Conservation (phyloP, 1,284 basidiomycete genomes). For the Tilletia walkeri region DNA sequence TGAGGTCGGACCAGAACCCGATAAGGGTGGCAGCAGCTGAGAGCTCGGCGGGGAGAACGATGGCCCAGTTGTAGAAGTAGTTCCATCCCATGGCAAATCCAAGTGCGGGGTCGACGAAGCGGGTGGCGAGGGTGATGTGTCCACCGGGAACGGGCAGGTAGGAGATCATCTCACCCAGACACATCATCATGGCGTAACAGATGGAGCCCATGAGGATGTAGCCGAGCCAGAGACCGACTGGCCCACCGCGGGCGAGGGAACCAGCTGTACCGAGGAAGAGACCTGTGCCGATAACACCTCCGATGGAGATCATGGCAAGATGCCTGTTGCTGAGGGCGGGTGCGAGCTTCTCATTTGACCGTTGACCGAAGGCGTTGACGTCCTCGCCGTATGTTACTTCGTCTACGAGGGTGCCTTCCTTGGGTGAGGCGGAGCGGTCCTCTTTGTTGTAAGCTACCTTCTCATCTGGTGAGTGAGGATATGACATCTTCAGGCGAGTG, state of each 20-base stretch:
- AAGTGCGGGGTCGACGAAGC: slow-evolving; percentile 75
- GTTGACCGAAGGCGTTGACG: slow-evolving; percentile 22
- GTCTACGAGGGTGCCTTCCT: slow-evolving; percentile 7
- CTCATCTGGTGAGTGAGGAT: background rate
- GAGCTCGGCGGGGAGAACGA: slow-evolving; percentile 72
- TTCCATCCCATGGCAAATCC: slow-evolving; percentile 64
- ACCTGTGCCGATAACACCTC: slow-evolving; percentile 41
- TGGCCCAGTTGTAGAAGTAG: slow-evolving; percentile 61
- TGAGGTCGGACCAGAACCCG: slow-evolving; percentile 68
- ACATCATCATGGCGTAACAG: slow-evolving; percentile 49
- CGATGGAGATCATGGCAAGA: slow-evolving; percentile 46
- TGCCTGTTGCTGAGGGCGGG: slow-evolving; percentile 42
- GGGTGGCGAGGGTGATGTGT: slow-evolving; percentile 74
- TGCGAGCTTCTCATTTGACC: slow-evolving; percentile 39
- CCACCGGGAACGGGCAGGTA: slow-evolving; percentile 67
- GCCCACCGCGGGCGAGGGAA: slow-evolving; percentile 58
- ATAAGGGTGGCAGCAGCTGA: slow-evolving; percentile 75
- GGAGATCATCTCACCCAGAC: slow-evolving; percentile 59
- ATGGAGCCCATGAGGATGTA: slow-evolving; percentile 52
- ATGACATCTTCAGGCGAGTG: background rate
- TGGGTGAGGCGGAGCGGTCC: background rate
- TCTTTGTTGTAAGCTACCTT: background rate
- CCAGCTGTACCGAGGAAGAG: slow-evolving; percentile 73
- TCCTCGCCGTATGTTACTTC: slow-evolving; percentile 13
- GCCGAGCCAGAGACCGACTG: slow-evolving; percentile 57